Evolutionary conservation across 192 early-diverging fungal genomes (phyloP), one percentile per base, ranked within the genome.

Genomic region (Coemansia asiatica): DNA sequence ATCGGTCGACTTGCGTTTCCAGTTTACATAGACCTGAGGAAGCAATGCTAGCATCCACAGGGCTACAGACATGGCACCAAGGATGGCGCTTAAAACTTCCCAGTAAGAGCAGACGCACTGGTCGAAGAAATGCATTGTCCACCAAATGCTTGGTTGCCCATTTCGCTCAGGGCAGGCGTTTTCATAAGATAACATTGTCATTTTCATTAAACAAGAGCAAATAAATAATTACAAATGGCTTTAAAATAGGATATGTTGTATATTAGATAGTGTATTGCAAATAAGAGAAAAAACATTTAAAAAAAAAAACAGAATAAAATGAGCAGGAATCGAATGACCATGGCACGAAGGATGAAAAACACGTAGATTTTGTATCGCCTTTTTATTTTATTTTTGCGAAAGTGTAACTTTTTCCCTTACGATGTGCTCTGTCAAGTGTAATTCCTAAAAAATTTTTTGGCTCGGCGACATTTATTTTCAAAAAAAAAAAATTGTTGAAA

Each of bases 21-120:
- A 76, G 61, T 76, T 76, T 23, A 51, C 54, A 55, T 70, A 29
- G 7, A 76, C 61, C 28, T 76, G 74, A 0, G 74, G 74, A 25
- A 70, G 19, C 26, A 76, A 61, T 12, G 74, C 74, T 22, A 66
- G 16, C 0, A 76, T 27, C 74, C 74, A 76, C 13, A 69, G 56
- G n/a, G 31, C 57, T 13, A 71, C 60, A 19, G 74, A 71, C 29
- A 62, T 27, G 3, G 50, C 35, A 16, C 69, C 69, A 8, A 71
- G 51, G 0, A 61, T 22, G 23, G 44, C 48, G 51, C 69, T 71
- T 13, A 29, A 2, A 5, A 47, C 69, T 27, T 71, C 63, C 63
- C 63, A 65, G 27, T 53, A 35, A n/a, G 63, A 59, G 58, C 65
- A 71, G 12, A 71, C 13, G 35, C 69, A 71, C 35, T 44, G 56